These are phyloP conservation scores for Plasmodium chabaudi DNA, from an alignment of 169 alveolate species.

Conservation along the genomic window DNA sequence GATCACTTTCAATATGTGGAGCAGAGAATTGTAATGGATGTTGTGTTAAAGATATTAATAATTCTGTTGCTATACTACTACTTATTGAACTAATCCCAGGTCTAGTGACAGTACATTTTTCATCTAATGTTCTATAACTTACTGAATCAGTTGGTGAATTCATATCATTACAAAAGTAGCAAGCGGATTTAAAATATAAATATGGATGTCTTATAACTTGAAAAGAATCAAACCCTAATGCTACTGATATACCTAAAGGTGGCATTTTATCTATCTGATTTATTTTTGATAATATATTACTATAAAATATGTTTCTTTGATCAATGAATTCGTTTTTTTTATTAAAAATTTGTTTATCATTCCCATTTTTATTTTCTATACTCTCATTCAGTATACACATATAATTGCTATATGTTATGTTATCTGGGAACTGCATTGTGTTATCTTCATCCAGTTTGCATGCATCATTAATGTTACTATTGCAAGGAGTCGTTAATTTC, in stretches of 20 bases:
- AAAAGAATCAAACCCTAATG: slow-evolving; percentile 80
- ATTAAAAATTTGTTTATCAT: not conserved
- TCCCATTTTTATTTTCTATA: no score
- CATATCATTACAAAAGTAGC: slow-evolving; percentile 85
- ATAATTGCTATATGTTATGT: not conserved
- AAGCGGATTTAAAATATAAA: slow-evolving; percentile 79
- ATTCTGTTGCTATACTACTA: slow-evolving; percentile 82
- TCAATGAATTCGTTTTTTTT: not conserved
- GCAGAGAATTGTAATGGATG: slow-evolving; percentile 80
- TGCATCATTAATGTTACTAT: not conserved
- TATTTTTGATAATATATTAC: slow-evolving; percentile 36
- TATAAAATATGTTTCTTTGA: slow-evolving; percentile 34
- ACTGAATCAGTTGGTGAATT: slow-evolving; percentile 70
- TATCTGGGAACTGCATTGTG: not conserved
- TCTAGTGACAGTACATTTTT: slow-evolving; percentile 82
- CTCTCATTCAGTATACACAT: not conserved
- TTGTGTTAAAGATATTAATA: slow-evolving; percentile 81
- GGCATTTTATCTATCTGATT: slow-evolving; percentile 39
- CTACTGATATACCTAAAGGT: slow-evolving; percentile 82
- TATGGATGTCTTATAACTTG: slow-evolving; percentile 82
- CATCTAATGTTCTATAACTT: slow-evolving; percentile 79
- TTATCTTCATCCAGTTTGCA: no score
- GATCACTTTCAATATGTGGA: slow-evolving; percentile 65
- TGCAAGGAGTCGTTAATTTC: not conserved
- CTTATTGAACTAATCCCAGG: slow-evolving; percentile 81